Evolutionary conservation across 164 flowering plant genomes (phyloP), one percentile per base, ranked within the genome.

Genomic region (Aristolochia contorta): DNA sequence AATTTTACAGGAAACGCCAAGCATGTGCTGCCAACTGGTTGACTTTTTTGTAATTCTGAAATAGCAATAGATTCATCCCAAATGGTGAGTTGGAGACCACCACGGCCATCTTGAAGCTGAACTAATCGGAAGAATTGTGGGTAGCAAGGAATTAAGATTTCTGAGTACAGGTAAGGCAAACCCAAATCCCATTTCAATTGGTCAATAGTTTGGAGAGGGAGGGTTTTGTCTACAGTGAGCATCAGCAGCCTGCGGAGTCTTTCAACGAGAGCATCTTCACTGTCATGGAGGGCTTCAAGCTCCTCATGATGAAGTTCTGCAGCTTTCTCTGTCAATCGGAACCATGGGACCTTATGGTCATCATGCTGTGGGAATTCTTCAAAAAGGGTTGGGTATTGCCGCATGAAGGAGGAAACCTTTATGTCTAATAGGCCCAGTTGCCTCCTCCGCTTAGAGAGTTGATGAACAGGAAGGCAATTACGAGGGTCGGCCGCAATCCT

Each of bases 131-230:
- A 93, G 1, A 77, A 56, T 13, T 84, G 83, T 13, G 79, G 80
- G 47, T 70, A 67, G 20, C 60, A 63, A 3, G 74, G 77, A 54
- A 83, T 53, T 57, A 86, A 46, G 16, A 79, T 74, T 33, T 72
- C 59, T 22, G 62, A 52, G 58, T 84, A 92, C 58, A 82, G 77
- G 67, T 72, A 64, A 2, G 93, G 96, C 78, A 93, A 73, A 12
- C 96, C 97, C 62, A 93, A 53, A 55, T 93, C 98, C 97, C 97
- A 93, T 74, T 71, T 80, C 62, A 93, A 69, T 70, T 90, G 98
- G 57, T 86, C 90, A 58, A 93, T 68, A 8, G 98, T 86, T 63
- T 83, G 91, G 47, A 90, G 68, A 54, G 98, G 97, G 64, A 90
- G 91, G 12, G 60, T 76, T 65, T 72, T 67, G 9, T 73, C 79